Evolutionary conservation across 2,329 filamentous ascomycete species (phyloP).

Genomic region (Pseudocercospora musae): DNA sequence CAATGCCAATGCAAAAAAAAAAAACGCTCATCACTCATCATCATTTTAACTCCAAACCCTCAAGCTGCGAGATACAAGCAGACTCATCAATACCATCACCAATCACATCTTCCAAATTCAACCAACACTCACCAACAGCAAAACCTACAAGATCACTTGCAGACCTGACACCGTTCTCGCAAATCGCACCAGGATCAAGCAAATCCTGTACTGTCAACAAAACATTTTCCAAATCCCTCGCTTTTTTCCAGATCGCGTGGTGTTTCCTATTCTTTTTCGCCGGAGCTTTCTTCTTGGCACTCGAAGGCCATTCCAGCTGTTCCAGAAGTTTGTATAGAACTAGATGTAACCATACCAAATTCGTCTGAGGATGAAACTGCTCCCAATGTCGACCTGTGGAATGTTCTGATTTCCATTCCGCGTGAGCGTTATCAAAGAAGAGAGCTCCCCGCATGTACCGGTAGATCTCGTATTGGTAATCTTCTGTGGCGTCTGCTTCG

Average conservation of each 20-base stretch:
- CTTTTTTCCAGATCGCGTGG: background rate
- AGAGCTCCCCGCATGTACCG: constrained; percentile 49
- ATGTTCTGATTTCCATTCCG: constrained; percentile 20
- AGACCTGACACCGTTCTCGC: constrained; percentile 23
- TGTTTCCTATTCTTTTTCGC: constrained; percentile 22
- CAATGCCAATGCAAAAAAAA: background rate
- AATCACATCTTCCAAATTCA: constrained; percentile 36
- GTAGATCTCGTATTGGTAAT: constrained; percentile 58
- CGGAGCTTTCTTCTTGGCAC: constrained; percentile 13
- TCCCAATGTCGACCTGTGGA: constrained; percentile 43
- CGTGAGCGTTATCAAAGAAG: constrained; percentile 40
- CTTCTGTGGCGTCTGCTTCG: constrained; percentile 44
- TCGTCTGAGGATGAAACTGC: constrained; percentile 57
- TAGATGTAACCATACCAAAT: constrained; percentile 62
- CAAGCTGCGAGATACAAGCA: constrained; percentile 16
- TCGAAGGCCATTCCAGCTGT: constrained; percentile 36
- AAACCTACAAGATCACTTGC: constrained; percentile 33
- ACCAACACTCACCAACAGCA: constrained; percentile 36
- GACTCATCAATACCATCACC: constrained; percentile 23
- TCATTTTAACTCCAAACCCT: constrained; percentile 10
- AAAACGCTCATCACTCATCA: background rate
- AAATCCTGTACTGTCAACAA: constrained; percentile 38
- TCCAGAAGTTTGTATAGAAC: constrained; percentile 55
- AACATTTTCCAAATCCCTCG: constrained; percentile 36
- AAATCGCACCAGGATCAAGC: constrained; percentile 37